A percentile compares a stretch with the other conserved stretches of the same genome.
phyloP scores from a whole-genome alignment of 208 protist species.

The Leishmania major region DNA sequence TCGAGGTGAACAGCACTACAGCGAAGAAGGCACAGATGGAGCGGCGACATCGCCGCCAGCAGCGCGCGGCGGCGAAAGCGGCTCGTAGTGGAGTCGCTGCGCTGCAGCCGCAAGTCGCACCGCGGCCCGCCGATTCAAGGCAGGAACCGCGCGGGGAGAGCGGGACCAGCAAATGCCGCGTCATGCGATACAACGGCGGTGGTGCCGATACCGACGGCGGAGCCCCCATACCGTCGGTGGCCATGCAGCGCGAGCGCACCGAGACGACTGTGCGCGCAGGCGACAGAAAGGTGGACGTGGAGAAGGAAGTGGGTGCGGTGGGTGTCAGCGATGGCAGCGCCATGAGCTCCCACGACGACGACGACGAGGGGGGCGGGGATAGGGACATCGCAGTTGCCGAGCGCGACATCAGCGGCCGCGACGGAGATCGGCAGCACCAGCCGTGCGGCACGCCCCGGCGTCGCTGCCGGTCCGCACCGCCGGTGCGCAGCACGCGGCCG shows the following conservation, averaged over 20 bases:
- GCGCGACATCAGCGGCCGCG: neutral
- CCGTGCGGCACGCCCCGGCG: neutral
- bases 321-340: neutral
- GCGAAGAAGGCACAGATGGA: constrained; percentile 16
- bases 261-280: neutral
- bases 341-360: neutral
- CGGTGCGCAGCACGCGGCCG: constrained; percentile 24
- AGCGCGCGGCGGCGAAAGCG: constrained; percentile 12
- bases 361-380: neutral
- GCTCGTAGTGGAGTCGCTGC: neutral
- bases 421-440: neutral
- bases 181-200: neutral
- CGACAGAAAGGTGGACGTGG: neutral
- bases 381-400: neutral
- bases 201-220: neutral
- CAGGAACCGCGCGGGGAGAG: neutral
- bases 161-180: neutral
- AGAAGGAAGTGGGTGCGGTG: neutral
- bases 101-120: neutral
- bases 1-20: constrained; percentile 50
- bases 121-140: neutral
- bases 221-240: neutral
- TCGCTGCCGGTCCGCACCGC: constrained; percentile 30
- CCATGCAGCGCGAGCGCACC: neutral
- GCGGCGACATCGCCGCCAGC: constrained; percentile 18